Evolutionary conservation across 805 yeast species (phyloP).

Genomic region (Yarrowia sp.): DNA sequence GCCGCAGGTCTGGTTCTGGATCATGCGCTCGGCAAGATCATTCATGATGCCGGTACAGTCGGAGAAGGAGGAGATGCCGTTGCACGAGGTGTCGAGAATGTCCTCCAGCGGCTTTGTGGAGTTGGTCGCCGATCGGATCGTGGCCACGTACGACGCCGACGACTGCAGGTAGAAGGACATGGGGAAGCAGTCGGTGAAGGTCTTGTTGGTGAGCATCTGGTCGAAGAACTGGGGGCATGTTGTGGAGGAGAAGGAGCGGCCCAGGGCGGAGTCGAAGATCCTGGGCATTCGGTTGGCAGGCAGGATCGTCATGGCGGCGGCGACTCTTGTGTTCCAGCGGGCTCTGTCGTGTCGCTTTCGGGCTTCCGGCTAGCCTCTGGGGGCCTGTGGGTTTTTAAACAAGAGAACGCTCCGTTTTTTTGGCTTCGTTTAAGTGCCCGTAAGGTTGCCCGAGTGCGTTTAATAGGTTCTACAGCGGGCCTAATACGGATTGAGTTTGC

Average conservation of each 20-base stretch:
- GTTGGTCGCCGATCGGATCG: slow-evolving; percentile 34
- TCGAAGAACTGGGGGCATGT: slow-evolving; percentile 36
- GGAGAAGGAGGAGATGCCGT: slow-evolving; percentile 30
- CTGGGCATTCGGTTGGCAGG: slow-evolving; percentile 29
- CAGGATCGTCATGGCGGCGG: slow-evolving; percentile 6
- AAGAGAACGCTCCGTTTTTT: too few species aligned
- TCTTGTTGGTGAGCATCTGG: slow-evolving; percentile 32
- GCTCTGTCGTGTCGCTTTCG: too few species aligned
- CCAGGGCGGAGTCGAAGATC: slow-evolving; percentile 38
- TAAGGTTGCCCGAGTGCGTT: background rate
- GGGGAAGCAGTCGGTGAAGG: slow-evolving; percentile 36
- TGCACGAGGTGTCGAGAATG: slow-evolving; percentile 35
- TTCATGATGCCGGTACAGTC: slow-evolving; percentile 33
- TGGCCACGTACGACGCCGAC: slow-evolving; percentile 35
- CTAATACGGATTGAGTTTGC: background rate
- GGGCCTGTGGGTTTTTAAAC: background rate
- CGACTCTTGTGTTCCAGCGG: too few species aligned
- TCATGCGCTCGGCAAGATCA: slow-evolving; percentile 29
- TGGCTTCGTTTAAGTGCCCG: background rate
- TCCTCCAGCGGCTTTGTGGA: slow-evolving; percentile 30
- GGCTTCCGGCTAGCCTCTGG: too few species aligned
- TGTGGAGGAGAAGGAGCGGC: slow-evolving; percentile 33
- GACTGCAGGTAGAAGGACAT: slow-evolving; percentile 37
- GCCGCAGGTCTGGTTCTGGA: slow-evolving; percentile 30
- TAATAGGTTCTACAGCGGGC: background rate